phyloP scores from a whole-genome alignment of 495 filamentous ascomycete genomes.

The Amniculicola lignicola region DNA sequence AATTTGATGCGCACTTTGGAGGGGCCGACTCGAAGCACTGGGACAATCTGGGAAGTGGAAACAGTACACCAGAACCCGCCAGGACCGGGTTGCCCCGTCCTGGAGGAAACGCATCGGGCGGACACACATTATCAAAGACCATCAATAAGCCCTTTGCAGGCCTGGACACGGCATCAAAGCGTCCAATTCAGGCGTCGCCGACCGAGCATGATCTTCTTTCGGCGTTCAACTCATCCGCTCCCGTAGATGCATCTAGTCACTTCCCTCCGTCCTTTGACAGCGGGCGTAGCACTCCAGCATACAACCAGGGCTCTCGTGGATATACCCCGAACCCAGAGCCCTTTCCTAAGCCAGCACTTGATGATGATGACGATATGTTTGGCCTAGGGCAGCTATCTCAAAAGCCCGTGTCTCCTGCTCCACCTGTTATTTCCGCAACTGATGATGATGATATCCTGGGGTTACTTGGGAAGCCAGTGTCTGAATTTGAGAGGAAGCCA shows the following conservation, averaged over 20 bases:
- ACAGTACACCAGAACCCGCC: conserved; percentile 40
- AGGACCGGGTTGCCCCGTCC: conserved; percentile 9
- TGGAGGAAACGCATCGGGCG: conserved; percentile 10
- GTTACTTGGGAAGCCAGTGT: conserved; percentile 79
- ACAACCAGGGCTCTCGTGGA: conserved; percentile 4
- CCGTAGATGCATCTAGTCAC: conserved; percentile 60
- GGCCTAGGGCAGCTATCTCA: conserved; percentile 63
- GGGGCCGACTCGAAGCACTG: conserved; percentile 62
- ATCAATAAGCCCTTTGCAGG: conserved; percentile 42
- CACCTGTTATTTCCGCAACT: conserved; percentile 29
- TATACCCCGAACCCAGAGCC: conserved; percentile 17
- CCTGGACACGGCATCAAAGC: conserved; percentile 28
- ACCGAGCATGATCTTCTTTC: conserved; percentile 60
- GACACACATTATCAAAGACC: conserved; percentile 32
- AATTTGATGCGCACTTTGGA: conserved; percentile 72
- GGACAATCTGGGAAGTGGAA: conserved; percentile 61
- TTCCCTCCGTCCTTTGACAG: conserved; percentile 47
- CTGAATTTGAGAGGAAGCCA: conserved; percentile 53
- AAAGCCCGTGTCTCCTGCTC: conserved; percentile 43
- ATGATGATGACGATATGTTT: conserved; percentile 78
- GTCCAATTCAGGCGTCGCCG: conserved; percentile 29
- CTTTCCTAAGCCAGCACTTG: conserved; percentile 9
- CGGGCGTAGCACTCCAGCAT: conserved; percentile 28
- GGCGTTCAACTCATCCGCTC: conserved; percentile 59
- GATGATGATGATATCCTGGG: conserved; percentile 86